Percentiles rank a stretch among this genome's conserved stretches.
Evolutionary conservation across 495 filamentous ascomycete species (phyloP).

Genomic region (Mytilinidion resinicola): DNA sequence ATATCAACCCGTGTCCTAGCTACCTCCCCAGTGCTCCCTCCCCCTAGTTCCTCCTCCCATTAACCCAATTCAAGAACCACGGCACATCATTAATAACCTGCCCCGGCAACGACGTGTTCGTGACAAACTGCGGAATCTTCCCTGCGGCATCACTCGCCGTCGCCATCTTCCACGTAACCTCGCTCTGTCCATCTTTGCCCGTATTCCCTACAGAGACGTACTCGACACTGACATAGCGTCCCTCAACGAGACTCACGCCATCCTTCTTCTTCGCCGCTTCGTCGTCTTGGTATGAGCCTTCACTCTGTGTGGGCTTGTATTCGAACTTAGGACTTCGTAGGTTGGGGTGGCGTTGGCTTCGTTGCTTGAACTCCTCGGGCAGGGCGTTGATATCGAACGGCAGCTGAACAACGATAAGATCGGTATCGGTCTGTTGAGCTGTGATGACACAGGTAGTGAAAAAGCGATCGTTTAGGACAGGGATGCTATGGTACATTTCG

Average conservation of each 20-base stretch:
- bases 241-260: constrained; percentile 16
- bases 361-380: constrained; percentile 30
- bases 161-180: constrained; percentile 62
- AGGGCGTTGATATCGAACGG: constrained; percentile 43
- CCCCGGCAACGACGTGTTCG: constrained; percentile 58
- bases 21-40: too few species aligned
- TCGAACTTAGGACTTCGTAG: background rate
- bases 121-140: constrained; percentile 59
- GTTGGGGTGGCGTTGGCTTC: constrained; percentile 24
- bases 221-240: constrained; percentile 54
- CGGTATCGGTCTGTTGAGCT: constrained; percentile 13
- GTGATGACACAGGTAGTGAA: constrained; percentile 50
- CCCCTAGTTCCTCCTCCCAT: background rate
- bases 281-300: constrained; percentile 1
- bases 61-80: constrained; percentile 46
- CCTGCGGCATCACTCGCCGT: constrained; percentile 66
- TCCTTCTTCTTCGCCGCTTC: constrained; percentile 8
- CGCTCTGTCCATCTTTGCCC: constrained; percentile 28
- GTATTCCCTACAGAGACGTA: constrained; percentile 38
- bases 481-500: constrained; percentile 48
- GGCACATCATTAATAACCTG: constrained; percentile 67
- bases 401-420: constrained; percentile 30
- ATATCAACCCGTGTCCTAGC: too few species aligned
- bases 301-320: background rate
- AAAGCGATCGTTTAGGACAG: constrained; percentile 46